These are phyloP conservation scores for Ambrosia hybrid DNA, from an alignment of 140 eudicot species.

Conservation along the genomic window DNA sequence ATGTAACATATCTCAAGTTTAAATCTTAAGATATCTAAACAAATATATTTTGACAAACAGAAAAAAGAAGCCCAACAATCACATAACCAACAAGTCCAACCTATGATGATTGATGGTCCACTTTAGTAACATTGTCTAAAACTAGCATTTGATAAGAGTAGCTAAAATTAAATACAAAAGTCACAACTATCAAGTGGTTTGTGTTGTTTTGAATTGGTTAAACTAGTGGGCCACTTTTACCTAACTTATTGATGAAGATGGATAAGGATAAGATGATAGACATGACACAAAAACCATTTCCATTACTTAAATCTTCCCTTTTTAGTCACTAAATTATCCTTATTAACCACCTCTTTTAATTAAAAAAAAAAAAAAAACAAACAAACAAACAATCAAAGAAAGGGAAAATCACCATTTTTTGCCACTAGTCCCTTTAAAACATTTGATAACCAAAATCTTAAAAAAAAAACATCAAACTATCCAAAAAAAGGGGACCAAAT, in stretches of 20 bases:
- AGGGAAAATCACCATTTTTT: conserved; percentile 28
- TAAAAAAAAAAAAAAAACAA: background rate
- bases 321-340: conserved; percentile 2
- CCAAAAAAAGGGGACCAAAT: conserved; percentile 10
- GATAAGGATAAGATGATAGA: conserved; percentile 4
- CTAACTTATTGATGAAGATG: conserved; percentile 12
- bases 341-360: conserved; percentile 21
- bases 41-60: no score
- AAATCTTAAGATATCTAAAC: no score
- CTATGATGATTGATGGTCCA: no score
- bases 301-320: background rate
- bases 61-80: no score
- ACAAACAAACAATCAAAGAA: background rate
- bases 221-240: conserved; percentile 16
- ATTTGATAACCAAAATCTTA: conserved; percentile 25
- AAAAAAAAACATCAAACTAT: background rate
- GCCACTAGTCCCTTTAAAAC: conserved; percentile 30
- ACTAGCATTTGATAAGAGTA: no score
- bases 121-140: no score
- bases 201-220: conserved; percentile 11
- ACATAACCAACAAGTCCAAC: no score
- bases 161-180: no score
- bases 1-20: no score
- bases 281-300: conserved; percentile 1
- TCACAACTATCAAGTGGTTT: conserved; percentile 10